Conservation (phyloP, 2,329 filamentous ascomycete species). For the Grosmannia clavigera region DNA sequence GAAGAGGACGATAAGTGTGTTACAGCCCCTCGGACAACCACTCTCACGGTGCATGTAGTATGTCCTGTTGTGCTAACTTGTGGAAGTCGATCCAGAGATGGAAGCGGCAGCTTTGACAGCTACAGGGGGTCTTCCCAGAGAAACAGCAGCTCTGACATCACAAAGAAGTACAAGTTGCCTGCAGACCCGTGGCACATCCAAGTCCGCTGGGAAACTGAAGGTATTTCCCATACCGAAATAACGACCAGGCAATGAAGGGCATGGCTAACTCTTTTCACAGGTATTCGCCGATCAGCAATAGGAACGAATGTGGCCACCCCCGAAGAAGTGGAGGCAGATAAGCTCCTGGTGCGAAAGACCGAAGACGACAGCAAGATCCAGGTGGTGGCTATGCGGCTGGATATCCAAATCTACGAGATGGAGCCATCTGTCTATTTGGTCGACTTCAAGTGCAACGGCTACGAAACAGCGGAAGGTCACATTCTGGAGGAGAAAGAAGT, state of each 20-base stretch:
- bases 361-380: slow-evolving; percentile 39
- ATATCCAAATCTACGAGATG: slow-evolving; percentile 93
- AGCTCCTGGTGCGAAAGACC: slow-evolving; percentile 28
- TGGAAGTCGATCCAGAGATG: neutral
- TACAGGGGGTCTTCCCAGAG: slow-evolving; percentile 22
- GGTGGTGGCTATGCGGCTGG: slow-evolving; percentile 83
- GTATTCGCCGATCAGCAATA: slow-evolving; percentile 25
- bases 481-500: slow-evolving; percentile 85
- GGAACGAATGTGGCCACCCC: slow-evolving; percentile 20
- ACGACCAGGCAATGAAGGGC: neutral
- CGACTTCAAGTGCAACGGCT: slow-evolving; percentile 96
- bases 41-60: neutral
- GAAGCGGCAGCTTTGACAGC: slow-evolving; percentile 13
- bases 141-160: slow-evolving; percentile 32
- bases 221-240: slow-evolving; percentile 26
- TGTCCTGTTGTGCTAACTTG: neutral
- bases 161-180: slow-evolving; percentile 66
- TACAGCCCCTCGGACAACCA: slow-evolving; percentile 1
- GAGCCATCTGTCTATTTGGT: slow-evolving; percentile 88
- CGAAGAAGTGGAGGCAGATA: slow-evolving; percentile 23
- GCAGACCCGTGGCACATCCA: slow-evolving; percentile 92
- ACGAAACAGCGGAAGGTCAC: slow-evolving; percentile 67
- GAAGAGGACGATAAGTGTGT: slow-evolving; percentile 26
- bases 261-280: slow-evolving; percentile 13
- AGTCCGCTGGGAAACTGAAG: slow-evolving; percentile 75